These are phyloP conservation scores for Diospyros lotus DNA, from an alignment of 148 eudicot species.

Conservation along the genomic window DNA sequence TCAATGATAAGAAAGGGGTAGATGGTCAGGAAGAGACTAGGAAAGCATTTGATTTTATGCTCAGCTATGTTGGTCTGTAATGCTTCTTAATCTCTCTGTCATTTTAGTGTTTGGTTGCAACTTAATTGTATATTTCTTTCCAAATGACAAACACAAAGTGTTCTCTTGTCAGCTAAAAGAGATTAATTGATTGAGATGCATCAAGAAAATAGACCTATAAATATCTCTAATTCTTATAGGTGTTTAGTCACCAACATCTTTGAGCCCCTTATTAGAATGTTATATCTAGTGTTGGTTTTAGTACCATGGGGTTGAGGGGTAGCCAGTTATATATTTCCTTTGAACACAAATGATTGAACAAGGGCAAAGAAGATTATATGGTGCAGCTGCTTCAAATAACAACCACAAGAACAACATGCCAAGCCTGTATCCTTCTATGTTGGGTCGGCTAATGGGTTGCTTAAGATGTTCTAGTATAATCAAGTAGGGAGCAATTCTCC, in stretches of 20 bases:
- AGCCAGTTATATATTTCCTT: background rate
- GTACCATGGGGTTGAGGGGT: background rate
- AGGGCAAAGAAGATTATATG: background rate
- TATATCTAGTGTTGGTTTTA: background rate
- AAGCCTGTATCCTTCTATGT: too few species aligned
- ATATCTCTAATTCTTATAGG: background rate
- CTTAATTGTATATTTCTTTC: background rate
- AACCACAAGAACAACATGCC: too few species aligned
- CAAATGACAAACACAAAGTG: background rate
- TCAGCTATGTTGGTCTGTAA: slow-evolving; percentile 80
- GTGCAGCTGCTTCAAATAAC: too few species aligned
- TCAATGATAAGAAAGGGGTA: slow-evolving; percentile 82
- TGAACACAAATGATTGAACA: background rate
- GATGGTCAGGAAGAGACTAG: slow-evolving; percentile 97
- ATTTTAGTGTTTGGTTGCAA: background rate
- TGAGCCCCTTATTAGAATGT: background rate
- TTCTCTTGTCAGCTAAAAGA: background rate
- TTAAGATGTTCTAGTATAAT: background rate
- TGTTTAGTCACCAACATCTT: background rate
- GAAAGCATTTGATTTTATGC: slow-evolving; percentile 98
- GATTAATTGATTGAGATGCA: background rate
- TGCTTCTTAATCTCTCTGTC: slow-evolving; percentile 9
- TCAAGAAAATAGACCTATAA: background rate
- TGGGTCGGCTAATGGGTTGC: background rate
- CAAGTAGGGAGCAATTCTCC: background rate